Percentiles rank a stretch among this genome's conserved stretches.
Conservation (phyloP, 176 grass and related monocot genomes). For the Tillandsia leiboldiana region DNA sequence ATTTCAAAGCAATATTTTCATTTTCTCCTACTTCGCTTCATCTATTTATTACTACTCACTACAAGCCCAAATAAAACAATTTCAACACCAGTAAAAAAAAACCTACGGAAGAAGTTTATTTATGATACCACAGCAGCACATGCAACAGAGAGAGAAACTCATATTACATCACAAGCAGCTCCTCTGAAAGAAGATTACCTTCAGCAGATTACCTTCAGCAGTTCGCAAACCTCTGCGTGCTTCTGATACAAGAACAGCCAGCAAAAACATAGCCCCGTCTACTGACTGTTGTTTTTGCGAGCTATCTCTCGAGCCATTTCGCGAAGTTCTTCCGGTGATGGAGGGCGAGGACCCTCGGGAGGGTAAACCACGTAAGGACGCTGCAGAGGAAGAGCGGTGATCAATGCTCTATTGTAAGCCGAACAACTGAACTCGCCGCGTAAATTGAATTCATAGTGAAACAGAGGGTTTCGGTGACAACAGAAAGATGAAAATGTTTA, state of each 20-base stretch:
- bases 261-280: background rate
- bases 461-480: too few species aligned
- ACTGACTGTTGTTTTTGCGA: conserved; percentile 35
- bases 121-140: background rate
- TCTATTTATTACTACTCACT: too few species aligned
- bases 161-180: background rate
- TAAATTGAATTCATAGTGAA: too few species aligned
- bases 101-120: background rate
- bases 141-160: background rate
- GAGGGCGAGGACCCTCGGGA: conserved; percentile 64
- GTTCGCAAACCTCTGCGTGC: background rate
- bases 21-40: too few species aligned
- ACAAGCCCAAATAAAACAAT: too few species aligned
- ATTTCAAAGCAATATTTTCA: too few species aligned
- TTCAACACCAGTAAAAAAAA: too few species aligned
- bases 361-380: conserved; percentile 84
- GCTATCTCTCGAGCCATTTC: conserved; percentile 75
- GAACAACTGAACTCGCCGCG: background rate
- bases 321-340: conserved; percentile 73
- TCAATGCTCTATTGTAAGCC: background rate
- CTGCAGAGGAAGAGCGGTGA: conserved; percentile 26
- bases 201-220: background rate
- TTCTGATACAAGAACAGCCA: background rate
- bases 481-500: too few species aligned
- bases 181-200: background rate